Percentiles rank a stretch among this genome's conserved stretches.
Conservation (phyloP, 139 green algal species). For the Pseudopediastrum boryanum region DNA sequence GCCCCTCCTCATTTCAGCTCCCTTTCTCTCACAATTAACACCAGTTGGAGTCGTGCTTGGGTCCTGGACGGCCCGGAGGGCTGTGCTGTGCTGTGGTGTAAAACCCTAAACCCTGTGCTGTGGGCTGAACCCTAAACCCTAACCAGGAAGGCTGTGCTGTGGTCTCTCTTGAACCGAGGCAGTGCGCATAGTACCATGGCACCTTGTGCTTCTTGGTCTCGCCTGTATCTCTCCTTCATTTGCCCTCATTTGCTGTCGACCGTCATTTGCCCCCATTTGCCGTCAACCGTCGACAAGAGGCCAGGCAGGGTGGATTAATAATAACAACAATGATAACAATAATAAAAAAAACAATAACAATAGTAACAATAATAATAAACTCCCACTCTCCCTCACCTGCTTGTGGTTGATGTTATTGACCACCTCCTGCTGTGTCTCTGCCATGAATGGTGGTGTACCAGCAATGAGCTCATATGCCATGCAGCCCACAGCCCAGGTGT, state of each 20-base stretch:
- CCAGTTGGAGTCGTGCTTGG: too few species aligned
- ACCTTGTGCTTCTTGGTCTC: too few species aligned
- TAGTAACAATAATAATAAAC: neutral
- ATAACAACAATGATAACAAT: neutral
- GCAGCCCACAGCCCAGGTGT: slow-evolving; percentile 37
- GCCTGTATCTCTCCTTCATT: neutral
- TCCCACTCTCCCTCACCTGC: neutral
- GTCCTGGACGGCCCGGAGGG: too few species aligned
- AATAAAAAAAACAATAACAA: neutral
- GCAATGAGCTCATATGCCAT: slow-evolving; percentile 35
- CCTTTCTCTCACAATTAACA: neutral
- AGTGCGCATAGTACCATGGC: too few species aligned
- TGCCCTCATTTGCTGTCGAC: neutral
- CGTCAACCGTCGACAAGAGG: too few species aligned
- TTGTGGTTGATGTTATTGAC: slow-evolving; percentile 48
- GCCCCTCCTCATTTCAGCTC: neutral
- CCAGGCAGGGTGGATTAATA: too few species aligned
- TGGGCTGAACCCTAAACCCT: too few species aligned
- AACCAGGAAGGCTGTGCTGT: too few species aligned
- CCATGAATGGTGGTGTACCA: slow-evolving; percentile 63
- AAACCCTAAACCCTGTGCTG: too few species aligned
- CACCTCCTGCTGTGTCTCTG: slow-evolving; percentile 53
- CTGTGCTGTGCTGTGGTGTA: too few species aligned
- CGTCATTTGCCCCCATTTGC: too few species aligned
- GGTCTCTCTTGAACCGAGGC: too few species aligned